Evolutionary conservation across 805 yeast genomes (phyloP).

Genomic region (Wickerhamomyces kurtzmanii): DNA sequence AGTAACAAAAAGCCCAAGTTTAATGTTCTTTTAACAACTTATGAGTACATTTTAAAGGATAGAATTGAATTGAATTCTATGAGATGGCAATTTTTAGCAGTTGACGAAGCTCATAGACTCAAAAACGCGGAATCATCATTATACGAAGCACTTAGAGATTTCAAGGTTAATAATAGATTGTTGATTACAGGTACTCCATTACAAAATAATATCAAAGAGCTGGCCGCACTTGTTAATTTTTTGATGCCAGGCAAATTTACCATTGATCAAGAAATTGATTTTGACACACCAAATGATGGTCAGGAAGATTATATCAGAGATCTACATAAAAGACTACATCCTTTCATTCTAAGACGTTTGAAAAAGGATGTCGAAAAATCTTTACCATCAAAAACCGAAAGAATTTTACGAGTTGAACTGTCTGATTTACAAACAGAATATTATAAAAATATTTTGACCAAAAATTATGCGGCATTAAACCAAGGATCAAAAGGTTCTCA

Average conservation of each 20-base stretch:
- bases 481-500: conserved; percentile 74
- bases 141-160: conserved; percentile 77
- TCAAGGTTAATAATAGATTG: conserved; percentile 75
- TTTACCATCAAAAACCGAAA: conserved; percentile 89
- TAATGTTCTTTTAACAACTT: conserved; percentile 87
- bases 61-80: conserved; percentile 68
- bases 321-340: conserved; percentile 77
- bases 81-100: conserved; percentile 95
- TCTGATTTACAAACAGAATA: conserved; percentile 94
- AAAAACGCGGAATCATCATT: conserved; percentile 91
- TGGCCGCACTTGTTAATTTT: conserved; percentile 91
- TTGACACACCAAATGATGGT: conserved; percentile 76
- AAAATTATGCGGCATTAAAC: conserved; percentile 84
- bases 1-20: conserved; percentile 72
- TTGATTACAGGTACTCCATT: conserved; percentile 97
- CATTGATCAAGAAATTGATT: conserved; percentile 92
- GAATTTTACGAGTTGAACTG: conserved; percentile 89
- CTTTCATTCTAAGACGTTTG: conserved; percentile 85
- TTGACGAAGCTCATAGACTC: conserved; percentile 96
- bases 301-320: conserved; percentile 87
- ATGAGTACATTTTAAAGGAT: conserved; percentile 93
- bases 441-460: conserved; percentile 87
- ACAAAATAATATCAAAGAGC: conserved; percentile 90
- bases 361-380: conserved; percentile 98
- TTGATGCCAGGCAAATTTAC: conserved; percentile 90